A percentile compares a stretch with the other conserved stretches of the same genome.
Evolutionary conservation across 768 basidiomycete species (phyloP).

Genomic region (Podaxis rugospora): DNA sequence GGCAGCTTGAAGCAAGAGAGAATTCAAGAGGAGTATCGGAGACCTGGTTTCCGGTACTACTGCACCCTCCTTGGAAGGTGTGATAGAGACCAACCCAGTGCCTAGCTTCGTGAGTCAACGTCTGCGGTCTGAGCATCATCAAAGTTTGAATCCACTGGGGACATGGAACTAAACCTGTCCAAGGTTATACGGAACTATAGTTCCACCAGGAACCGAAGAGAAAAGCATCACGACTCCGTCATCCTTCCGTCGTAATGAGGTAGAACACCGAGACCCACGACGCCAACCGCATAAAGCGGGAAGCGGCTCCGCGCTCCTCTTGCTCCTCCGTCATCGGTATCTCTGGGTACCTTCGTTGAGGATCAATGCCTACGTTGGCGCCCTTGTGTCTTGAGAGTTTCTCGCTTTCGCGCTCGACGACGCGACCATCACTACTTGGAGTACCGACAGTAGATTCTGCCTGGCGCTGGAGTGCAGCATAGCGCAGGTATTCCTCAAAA

Average conservation of each 20-base stretch:
- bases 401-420: conserved; percentile 12
- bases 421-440: neutral
- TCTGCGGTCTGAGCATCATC: conserved; percentile 16
- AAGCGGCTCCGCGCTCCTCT: conserved; percentile 33
- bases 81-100: conserved; percentile 47
- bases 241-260: conserved; percentile 49
- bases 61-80: conserved; percentile 38
- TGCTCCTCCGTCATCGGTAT: conserved; percentile 22
- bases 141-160: no score
- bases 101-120: conserved; percentile 40
- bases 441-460: conserved; percentile 18
- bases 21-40: conserved; percentile 36
- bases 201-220: conserved; percentile 30
- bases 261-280: conserved; percentile 50
- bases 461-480: conserved; percentile 30
- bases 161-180: conserved; percentile 3
- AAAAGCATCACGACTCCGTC: conserved; percentile 34
- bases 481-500: conserved; percentile 35
- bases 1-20: conserved; percentile 27
- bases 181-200: conserved; percentile 28
- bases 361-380: conserved; percentile 27
- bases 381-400: conserved; percentile 27
- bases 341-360: conserved; percentile 16
- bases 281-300: conserved; percentile 43
- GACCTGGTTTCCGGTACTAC: conserved; percentile 31